Conservation (phyloP, 2,329 filamentous ascomycete genomes). For the Lachnellula occidentalis region DNA sequence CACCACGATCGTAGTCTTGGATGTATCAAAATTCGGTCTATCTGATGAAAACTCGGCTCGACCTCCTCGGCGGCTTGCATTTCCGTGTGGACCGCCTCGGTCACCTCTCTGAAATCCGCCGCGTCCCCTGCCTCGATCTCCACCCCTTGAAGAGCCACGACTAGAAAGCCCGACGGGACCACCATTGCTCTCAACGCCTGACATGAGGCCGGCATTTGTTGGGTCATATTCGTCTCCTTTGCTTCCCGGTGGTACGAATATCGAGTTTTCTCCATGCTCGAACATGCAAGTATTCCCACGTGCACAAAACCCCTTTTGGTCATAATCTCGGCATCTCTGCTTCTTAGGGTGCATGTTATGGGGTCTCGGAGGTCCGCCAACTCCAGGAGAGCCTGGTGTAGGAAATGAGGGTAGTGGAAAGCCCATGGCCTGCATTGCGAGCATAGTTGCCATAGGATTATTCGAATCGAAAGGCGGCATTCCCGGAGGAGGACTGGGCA, state of each 20-base stretch:
- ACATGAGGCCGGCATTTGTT: slow-evolving; percentile 42
- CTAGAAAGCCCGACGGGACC: background rate
- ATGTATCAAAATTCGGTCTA: slow-evolving; percentile 56
- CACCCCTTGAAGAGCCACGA: slow-evolving; percentile 16
- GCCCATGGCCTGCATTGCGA: slow-evolving; percentile 56
- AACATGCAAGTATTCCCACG: slow-evolving; percentile 62
- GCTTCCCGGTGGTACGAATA: slow-evolving; percentile 31
- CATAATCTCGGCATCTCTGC: slow-evolving; percentile 61
- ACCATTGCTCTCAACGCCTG: slow-evolving; percentile 20
- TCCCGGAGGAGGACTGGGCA: slow-evolving; percentile 26
- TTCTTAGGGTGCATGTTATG: slow-evolving; percentile 19
- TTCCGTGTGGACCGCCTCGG: slow-evolving; percentile 15
- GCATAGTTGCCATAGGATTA: slow-evolving; percentile 55
- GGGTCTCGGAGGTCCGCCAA: background rate
- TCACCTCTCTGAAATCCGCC: slow-evolving; percentile 30
- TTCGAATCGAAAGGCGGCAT: slow-evolving; percentile 49
- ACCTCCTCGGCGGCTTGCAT: slow-evolving; percentile 22
- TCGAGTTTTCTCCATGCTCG: slow-evolving; percentile 58
- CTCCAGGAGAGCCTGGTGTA: slow-evolving; percentile 9
- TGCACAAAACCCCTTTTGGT: slow-evolving; percentile 66
- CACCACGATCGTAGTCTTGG: slow-evolving; percentile 65
- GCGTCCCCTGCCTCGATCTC: slow-evolving; percentile 28
- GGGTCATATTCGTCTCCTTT: slow-evolving; percentile 51
- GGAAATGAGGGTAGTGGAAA: slow-evolving; percentile 38
- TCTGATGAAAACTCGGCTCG: slow-evolving; percentile 57